Evolutionary conservation across 140 eudicot genomes (phyloP), one percentile per base, ranked within the genome.

Genomic region (Flaveria floridana): DNA sequence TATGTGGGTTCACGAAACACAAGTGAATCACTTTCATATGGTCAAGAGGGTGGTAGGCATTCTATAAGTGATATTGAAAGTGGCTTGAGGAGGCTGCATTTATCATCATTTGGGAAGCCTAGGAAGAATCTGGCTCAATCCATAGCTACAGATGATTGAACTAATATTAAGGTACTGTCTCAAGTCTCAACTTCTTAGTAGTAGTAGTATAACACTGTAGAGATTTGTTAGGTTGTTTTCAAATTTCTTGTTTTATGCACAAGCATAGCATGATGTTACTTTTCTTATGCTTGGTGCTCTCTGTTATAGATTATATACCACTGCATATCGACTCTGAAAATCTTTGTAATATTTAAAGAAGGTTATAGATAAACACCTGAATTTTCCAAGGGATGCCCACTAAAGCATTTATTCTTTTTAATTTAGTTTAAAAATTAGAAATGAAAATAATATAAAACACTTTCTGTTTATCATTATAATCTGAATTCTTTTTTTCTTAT

Each of bases 31-130:
- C 50, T 15, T 65, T 19, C 26, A 65, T n/a, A 37, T 34, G 70
- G 48, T 65, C 48, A 28, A 65, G 70, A 65, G 70, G 70, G 70
- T 16, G 70, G 14, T 65, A 65, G 70, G 70, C 70, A 37, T 65
- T 65, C 70, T 65, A 1, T 34, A 16, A 65, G 70, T 65, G 70
- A 65, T 30, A 34, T 65, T 7, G 70, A 65, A 65, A 65, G 70
- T 37, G 70, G 70, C 25, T 65, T 65, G 70, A 15, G 16, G 70
- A 65, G 50, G 70, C 70, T 34, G 70, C 70, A 65, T 62, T 62
- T 25, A 1, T 61, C 67, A 26, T 0, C 67, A 63, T 63, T 65
- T 65, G 70, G 70, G 26, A 65, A 65, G 26, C 37, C 47, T 26
- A 63, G 50, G 50, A 65, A 65, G 50, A 65, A 37, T 15, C 50